Conservation (phyloP, 2,329 filamentous ascomycete species). For the Coniosporium tulheliwenetii region DNA sequence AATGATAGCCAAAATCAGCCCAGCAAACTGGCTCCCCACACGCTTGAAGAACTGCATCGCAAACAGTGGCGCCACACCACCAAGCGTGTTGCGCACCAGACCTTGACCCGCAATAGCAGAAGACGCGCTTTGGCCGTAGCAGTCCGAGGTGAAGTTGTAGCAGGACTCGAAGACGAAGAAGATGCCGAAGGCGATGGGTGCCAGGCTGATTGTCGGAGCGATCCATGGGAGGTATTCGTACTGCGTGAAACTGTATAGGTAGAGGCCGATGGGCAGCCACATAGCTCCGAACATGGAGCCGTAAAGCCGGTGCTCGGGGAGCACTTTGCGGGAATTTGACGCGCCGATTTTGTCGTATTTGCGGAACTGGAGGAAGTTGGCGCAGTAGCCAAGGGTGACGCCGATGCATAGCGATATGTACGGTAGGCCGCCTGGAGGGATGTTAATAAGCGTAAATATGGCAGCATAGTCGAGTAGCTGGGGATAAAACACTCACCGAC, state of each 20-base stretch:
- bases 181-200: conserved; percentile 35
- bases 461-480: no score
- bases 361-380: conserved; percentile 34
- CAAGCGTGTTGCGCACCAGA: conserved; percentile 36
- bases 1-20: conserved; percentile 31
- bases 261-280: conserved; percentile 32
- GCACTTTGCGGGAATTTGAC: conserved; percentile 19
- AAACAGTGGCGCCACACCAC: conserved; percentile 36
- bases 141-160: conserved; percentile 37
- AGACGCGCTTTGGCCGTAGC: conserved; percentile 31
- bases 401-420: conserved; percentile 36
- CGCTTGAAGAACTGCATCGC: conserved; percentile 38
- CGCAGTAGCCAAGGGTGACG: conserved; percentile 30
- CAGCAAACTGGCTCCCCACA: conserved; percentile 36
- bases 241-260: conserved; percentile 39
- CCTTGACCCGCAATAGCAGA: conserved; percentile 34
- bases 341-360: conserved; percentile 29
- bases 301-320: conserved; percentile 31
- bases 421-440: conserved; percentile 22
- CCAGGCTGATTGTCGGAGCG: conserved; percentile 32
- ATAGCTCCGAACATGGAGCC: conserved; percentile 32
- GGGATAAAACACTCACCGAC: conserved; percentile 10
- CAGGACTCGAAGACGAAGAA: conserved; percentile 33
- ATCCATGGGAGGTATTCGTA: conserved; percentile 34
- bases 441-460: no score